phyloP scores from a whole-genome alignment of 2,329 filamentous ascomycete genomes.

The Verticillium isaacii region DNA sequence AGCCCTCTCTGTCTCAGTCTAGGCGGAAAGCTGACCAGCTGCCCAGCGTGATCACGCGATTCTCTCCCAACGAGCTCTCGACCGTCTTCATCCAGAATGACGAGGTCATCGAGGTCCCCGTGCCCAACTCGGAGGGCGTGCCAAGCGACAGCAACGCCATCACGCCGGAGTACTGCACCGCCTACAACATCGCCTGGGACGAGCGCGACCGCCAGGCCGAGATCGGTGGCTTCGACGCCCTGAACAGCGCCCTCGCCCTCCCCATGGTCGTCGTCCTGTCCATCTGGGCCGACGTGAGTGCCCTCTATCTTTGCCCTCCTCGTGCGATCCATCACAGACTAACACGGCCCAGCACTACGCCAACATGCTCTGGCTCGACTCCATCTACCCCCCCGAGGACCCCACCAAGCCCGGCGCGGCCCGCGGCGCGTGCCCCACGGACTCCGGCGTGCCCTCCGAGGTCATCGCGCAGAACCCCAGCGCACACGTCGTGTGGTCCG shows the following conservation, averaged over 20 bases:
- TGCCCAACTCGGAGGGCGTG: slow-evolving; percentile 25
- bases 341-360: slow-evolving; percentile 36
- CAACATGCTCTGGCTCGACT: slow-evolving; percentile 69
- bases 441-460: slow-evolving; percentile 18
- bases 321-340: background rate
- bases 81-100: slow-evolving; percentile 58
- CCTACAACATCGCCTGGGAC: slow-evolving; percentile 46
- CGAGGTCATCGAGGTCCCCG: slow-evolving; percentile 45
- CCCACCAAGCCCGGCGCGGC: slow-evolving; percentile 17
- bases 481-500: slow-evolving; percentile 39
- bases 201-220: slow-evolving; percentile 46
- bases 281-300: slow-evolving; percentile 49
- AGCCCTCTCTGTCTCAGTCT: too few relatives aligned
- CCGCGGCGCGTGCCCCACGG: slow-evolving; percentile 18
- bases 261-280: slow-evolving; percentile 61
- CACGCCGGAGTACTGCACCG: slow-evolving; percentile 50
- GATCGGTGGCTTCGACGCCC: slow-evolving; percentile 47
- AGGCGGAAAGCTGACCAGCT: background rate
- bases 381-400: slow-evolving; percentile 42
- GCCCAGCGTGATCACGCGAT: slow-evolving; percentile 52
- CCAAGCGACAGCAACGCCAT: slow-evolving; percentile 30
- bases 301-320: background rate
- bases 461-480: slow-evolving; percentile 10
- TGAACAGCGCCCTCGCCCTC: slow-evolving; percentile 45
- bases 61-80: slow-evolving; percentile 50